Base-by-base conservation (phyloP, 2,329 filamentous ascomycete species). In the Colletotrichum sp. region DNA sequence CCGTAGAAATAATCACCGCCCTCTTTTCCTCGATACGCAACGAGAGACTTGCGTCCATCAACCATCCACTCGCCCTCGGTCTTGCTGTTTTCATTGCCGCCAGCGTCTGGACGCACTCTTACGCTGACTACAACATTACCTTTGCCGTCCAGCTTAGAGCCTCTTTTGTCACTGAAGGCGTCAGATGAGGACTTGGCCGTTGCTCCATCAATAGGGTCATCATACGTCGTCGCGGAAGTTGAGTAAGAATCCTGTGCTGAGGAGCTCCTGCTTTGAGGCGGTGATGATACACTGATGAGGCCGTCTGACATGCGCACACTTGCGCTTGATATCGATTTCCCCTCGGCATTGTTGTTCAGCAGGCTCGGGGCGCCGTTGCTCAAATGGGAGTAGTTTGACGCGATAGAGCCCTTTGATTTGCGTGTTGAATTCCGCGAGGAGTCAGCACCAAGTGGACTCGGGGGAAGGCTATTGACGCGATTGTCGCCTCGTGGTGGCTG, bases 41-140 rank as follows among this genome's bases (percentile, higher is more conserved):
- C 94, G 48, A 97, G 86, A 21, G 95, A 94, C 80, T 93, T 93
- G 80, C 95, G 93, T 36, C 94, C 94, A 83, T 98, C 96, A 5
- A 99, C 94, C 87, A 95, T 91, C 97, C 96, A 99, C 82, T 98
- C 97, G 34, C 93, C 92, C 76, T 97, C 94, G 9, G 91, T 86
- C 74, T 91, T 90, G 24, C 80, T 84, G 73, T 89, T 88, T 60
- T 91, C 91, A 70, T 89, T 91, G n/a, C 89, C 88, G 28, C 89
- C 91, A 6, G 91, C 89, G 85, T 98, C 96, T 34, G 97, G 97
- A 36, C 97, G 92, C 56, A 98, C 96, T 82, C 97, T 92, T 48
- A 99, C 96, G 82, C 97, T 98, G 79, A 99, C 96, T 77, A 98
- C 85, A 16, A 99, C 96, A 81, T 99, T 99, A 67, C 97, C 97